phyloP scores from a whole-genome alignment of 805 yeast genomes.

The Candida sanyiensis region DNA sequence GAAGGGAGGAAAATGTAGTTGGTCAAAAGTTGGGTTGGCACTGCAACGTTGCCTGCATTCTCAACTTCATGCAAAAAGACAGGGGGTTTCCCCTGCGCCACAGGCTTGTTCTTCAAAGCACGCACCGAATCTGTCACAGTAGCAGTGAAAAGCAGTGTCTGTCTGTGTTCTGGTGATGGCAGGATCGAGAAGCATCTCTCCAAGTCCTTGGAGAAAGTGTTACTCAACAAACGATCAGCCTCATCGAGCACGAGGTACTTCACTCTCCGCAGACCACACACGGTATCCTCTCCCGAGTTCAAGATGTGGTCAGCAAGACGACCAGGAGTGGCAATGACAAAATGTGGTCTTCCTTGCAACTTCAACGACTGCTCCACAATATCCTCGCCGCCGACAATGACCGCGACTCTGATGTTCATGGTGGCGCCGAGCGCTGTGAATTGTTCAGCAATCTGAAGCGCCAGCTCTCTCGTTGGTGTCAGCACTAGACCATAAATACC shows the following conservation, averaged over 20 bases:
- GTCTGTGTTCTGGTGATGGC: conserved; percentile 70
- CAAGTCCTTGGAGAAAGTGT: conserved; percentile 77
- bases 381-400: conserved; percentile 93
- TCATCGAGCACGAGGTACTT: conserved; percentile 87
- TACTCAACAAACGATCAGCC: conserved; percentile 86
- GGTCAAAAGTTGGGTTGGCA: conserved; percentile 67
- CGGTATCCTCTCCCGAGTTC: conserved; percentile 83
- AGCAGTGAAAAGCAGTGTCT: conserved; percentile 89
- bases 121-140: conserved; percentile 92
- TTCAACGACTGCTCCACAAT: conserved; percentile 83
- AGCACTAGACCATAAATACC: conserved; percentile 86
- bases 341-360: conserved; percentile 81
- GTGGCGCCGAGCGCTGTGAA: conserved; percentile 86
- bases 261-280: conserved; percentile 69
- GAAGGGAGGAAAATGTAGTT: conserved; percentile 75
- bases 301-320: conserved; percentile 87
- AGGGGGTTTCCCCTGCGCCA: conserved; percentile 47
- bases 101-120: conserved; percentile 60
- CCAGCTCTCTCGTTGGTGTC: conserved; percentile 92
- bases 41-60: conserved; percentile 65
- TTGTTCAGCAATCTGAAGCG: conserved; percentile 95
- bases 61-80: conserved; percentile 71
- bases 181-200: conserved; percentile 63
- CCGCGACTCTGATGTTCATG: conserved; percentile 76
- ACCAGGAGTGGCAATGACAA: conserved; percentile 96